Base-by-base conservation (phyloP, 768 basidiomycete genomes). In the Boletus pseudo-olivaceus region DNA sequence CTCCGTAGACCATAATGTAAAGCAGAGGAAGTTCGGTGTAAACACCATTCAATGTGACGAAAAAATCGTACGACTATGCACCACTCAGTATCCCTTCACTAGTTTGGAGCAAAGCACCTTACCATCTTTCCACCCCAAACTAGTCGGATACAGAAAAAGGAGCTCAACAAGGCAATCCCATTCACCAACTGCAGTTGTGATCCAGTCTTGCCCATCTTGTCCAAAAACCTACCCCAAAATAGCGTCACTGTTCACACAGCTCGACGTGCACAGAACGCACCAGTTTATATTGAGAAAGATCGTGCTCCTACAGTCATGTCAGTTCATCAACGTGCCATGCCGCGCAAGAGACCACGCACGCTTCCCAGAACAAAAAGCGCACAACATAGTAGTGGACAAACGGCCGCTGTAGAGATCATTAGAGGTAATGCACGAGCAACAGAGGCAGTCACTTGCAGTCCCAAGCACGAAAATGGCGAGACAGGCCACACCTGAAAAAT, bases 211-310 rank as follows among this genome's bases (percentile, higher is more conserved):
- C 82, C 81, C 15, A 78, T 84, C 68, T 92, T 91, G 68, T 92
- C 90, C 56, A 93, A 66, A 69, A 85, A 86, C 84, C 87, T 88
- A 47, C 9, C 51, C 42, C 30, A 14, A 49, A 7, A 33, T 54
- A 17, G 20, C 30, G 45, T 41, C 47, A 45, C 32, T 12, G 11
- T 27, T 26, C 45, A 35, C 33, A 33, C 19, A 27, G 19, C 33
- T 7, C 2, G 41, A 27, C 33, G 8, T 9, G 39, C 40, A 15
- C 19, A 14, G 30, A 19, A 67, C 75, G 56, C 60, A 92, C 91
- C 91, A 93, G 58, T 94, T 90, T 51, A 90, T 82, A 62, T 96
- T 89, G 57, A 96, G 75, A 72, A 95, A 93, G 54, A 93, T 81
- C 0, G 93, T 95, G 73, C 85, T 88, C 73, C 84, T 85, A 55